phyloP scores from a whole-genome alignment of 1,139 yeast genomes.

The Dujonia santamariae region DNA sequence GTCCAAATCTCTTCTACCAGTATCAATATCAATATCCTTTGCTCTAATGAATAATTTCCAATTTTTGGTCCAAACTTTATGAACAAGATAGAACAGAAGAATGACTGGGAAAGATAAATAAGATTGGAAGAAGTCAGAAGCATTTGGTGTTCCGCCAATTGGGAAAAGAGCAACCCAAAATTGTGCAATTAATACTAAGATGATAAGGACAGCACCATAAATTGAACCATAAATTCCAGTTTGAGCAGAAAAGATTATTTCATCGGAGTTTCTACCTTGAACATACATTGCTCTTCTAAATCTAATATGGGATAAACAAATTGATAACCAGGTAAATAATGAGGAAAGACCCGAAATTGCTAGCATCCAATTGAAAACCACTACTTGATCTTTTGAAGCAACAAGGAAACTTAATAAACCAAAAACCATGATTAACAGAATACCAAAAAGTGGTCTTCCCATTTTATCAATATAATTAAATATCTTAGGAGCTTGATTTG shows the following conservation, averaged over 20 bases:
- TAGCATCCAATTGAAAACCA: conserved; percentile 32
- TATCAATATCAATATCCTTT: no score
- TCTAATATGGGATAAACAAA: conserved; percentile 28
- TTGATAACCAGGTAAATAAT: conserved; percentile 33
- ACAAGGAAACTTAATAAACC: conserved; percentile 40
- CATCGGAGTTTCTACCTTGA: conserved; percentile 24
- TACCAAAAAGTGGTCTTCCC: conserved; percentile 26
- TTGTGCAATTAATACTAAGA: conserved; percentile 34
- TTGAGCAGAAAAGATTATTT: conserved; percentile 28
- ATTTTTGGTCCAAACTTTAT: conserved; percentile 33
- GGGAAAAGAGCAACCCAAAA: conserved; percentile 44
- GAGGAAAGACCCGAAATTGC: conserved; percentile 34
- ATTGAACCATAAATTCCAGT: conserved; percentile 31
- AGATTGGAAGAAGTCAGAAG: conserved; percentile 31
- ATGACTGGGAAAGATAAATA: conserved; percentile 38
- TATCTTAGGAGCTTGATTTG: conserved; percentile 25
- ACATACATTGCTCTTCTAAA: conserved; percentile 30
- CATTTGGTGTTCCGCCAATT: conserved; percentile 28
- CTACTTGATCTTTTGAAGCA: conserved; percentile 27
- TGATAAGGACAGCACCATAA: conserved; percentile 23
- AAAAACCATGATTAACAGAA: conserved; percentile 19
- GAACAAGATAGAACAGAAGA: conserved; percentile 30
- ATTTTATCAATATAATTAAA: conserved; percentile 23
- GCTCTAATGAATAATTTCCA: conserved; percentile 31
- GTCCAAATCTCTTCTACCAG: no score